Evolutionary conservation across 2,329 filamentous ascomycete genomes (phyloP).

Genomic region (Clonostachys solani): DNA sequence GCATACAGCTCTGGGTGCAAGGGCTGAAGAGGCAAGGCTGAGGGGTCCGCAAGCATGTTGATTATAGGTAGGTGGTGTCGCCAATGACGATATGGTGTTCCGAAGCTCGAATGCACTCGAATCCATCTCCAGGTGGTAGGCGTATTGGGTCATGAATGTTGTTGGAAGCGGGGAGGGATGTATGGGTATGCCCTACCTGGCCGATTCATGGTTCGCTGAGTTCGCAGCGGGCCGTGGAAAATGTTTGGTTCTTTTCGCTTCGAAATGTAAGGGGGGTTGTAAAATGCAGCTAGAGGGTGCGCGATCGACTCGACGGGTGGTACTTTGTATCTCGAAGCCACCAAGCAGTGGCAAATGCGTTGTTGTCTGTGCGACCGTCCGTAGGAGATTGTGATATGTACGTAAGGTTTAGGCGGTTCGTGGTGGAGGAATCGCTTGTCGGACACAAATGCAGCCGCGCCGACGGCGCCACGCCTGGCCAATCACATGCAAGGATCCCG

Average conservation of each 20-base stretch:
- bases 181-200: slow-evolving; percentile 42
- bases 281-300: no score
- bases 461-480: slow-evolving; percentile 14
- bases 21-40: no score
- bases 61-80: neutral
- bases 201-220: slow-evolving; percentile 43
- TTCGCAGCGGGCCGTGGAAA: no score
- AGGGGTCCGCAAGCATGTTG: neutral
- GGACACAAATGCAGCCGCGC: slow-evolving; percentile 34
- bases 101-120: neutral
- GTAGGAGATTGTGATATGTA: no score
- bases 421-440: slow-evolving; percentile 9
- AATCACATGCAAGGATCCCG: slow-evolving; percentile 13
- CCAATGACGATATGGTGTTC: neutral
- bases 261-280: no score
- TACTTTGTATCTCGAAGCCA: neutral
- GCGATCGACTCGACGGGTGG: neutral
- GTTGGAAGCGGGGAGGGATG: neutral
- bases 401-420: no score
- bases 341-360: neutral
- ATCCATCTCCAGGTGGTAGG: no score
- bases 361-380: slow-evolving; percentile 3
- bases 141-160: no score
- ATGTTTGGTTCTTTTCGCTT: no score
- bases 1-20: no score